A percentile compares a stretch with the other conserved stretches of the same genome.
phyloP scores from a whole-genome alignment of 164 flowering plant genomes.

The Pachysandra terminalis region DNA sequence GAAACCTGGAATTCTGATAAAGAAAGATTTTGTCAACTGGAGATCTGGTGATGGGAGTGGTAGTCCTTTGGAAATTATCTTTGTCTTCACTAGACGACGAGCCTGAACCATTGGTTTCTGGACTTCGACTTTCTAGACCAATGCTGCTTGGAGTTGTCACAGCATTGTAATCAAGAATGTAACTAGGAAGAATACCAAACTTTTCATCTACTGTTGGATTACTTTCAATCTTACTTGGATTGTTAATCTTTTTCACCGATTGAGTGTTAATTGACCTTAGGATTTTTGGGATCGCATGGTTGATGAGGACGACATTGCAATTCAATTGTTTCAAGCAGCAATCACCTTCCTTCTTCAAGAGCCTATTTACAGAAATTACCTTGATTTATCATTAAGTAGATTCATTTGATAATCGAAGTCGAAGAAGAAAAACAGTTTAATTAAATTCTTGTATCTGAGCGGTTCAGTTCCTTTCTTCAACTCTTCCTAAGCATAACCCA shows the following conservation, averaged over 20 bases:
- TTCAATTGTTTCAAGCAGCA: conserved; percentile 25
- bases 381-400: not conserved
- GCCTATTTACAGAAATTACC: conserved; percentile 16
- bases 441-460: not conserved
- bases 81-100: conserved; percentile 14
- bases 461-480: not conserved
- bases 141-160: conserved; percentile 19
- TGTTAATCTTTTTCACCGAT: conserved; percentile 2
- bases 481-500: not conserved
- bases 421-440: too few relatives aligned
- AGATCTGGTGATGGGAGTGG: conserved; percentile 5
- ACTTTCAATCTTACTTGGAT: not conserved
- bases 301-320: conserved; percentile 30
- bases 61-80: conserved; percentile 4
- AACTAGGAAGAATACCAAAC: conserved; percentile 10
- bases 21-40: conserved; percentile 1
- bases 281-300: conserved; percentile 31
- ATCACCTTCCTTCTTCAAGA: conserved; percentile 29
- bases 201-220: conserved; percentile 13
- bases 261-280: conserved; percentile 14
- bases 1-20: conserved; percentile 13
- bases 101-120: conserved; percentile 11
- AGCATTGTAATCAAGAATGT: not conserved
- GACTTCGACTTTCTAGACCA: conserved; percentile 17
- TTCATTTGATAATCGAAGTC: not conserved